Base-by-base conservation (phyloP, 78 protist species). In the Capsaspora owczarzaki region DNA sequence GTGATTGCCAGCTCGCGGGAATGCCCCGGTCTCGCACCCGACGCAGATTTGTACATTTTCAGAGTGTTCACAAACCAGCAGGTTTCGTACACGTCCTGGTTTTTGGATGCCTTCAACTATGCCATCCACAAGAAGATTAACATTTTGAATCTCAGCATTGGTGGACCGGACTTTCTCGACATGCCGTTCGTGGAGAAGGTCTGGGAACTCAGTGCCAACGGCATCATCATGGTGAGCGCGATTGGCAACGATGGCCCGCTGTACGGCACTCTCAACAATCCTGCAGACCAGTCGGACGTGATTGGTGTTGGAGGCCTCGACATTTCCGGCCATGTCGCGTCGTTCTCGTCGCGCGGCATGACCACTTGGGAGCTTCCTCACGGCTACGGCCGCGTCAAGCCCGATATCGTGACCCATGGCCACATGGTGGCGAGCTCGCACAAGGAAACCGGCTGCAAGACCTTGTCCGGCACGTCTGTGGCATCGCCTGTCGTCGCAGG, bases 181-280 rank as follows among this genome's bases (percentile, higher is more conserved):
- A 14, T 16, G 61, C 97, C 97, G 29, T 96, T 96, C 60, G 88
- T 93, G n/a, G 97, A 91, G n/a, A 95, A 95, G 87, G 93, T 96
- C 31, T 66, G 77, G 78, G 97, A 96, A 84, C 53, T 94, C 40
- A 43, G 89, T 0, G 97, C 97, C 25, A 82, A 81, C 16, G 88
- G 88, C 46, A 85, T 95, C 41, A 70, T 89, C n/a, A 84, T 96
- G 23, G 92, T 93, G 3, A 79, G 92, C 0, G 99, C 98, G 12
- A 89, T 91, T 35, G 99, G 99, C 14, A 96, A 96, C 82, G 92
- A 92, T 46, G 99, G 99, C n/a, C 99, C 97, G 0, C 40, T 84
- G 38, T 93, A 87, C 80, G 98, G 97, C 81, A 97, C 98, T 40
- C 47, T 93, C 29, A 94, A 89, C 89, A 94, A 95, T 68, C 99